Evolutionary conservation across 345 rosid genomes (phyloP).

Genomic region (Triadica sebifera): DNA sequence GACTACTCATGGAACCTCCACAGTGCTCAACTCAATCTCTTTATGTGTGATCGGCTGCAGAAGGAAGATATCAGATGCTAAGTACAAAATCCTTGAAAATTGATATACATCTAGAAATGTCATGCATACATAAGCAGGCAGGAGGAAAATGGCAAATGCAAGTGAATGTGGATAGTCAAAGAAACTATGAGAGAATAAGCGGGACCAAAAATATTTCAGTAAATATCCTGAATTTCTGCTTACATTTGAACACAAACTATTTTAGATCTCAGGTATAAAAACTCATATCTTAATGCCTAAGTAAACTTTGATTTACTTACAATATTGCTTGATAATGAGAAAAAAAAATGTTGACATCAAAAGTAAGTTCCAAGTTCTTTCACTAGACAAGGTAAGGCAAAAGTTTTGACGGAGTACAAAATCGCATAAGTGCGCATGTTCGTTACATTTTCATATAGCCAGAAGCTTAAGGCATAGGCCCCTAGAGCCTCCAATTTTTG

Average conservation of each 20-base stretch:
- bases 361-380: too few relatives aligned
- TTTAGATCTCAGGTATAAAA: neutral
- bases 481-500: too few relatives aligned
- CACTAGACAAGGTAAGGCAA: too few relatives aligned
- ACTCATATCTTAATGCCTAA: neutral
- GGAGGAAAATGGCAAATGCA: neutral
- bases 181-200: neutral
- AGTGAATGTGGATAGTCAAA: neutral
- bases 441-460: too few relatives aligned
- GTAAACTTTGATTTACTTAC: neutral
- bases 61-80: slow-evolving; percentile 15
- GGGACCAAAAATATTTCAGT: neutral
- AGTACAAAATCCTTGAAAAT: slow-evolving; percentile 5
- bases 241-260: slow-evolving; percentile 22
- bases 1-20: slow-evolving; percentile 57
- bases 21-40: slow-evolving; percentile 67
- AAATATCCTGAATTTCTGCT: slow-evolving; percentile 79
- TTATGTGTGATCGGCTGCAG: slow-evolving; percentile 61
- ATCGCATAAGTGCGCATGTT: too few relatives aligned
- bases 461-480: too few relatives aligned
- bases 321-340: neutral
- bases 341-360: neutral
- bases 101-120: neutral
- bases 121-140: too few relatives aligned
- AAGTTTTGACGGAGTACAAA: too few relatives aligned